phyloP scores from a whole-genome alignment of 176 grass and related monocot species.

The Bonia amplexicaulis region DNA sequence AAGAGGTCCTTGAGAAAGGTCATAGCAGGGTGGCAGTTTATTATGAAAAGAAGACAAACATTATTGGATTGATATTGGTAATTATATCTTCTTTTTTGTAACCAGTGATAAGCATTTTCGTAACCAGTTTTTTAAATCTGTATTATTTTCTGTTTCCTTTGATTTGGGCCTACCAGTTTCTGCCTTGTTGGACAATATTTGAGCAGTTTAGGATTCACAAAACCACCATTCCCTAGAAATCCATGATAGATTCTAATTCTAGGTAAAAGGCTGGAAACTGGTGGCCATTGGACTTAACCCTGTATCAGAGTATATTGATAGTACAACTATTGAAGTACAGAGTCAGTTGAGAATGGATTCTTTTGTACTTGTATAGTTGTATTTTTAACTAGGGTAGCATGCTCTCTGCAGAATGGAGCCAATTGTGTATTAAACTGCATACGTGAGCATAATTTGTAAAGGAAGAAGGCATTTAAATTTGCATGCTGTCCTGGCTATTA shows the following conservation, averaged over 20 bases:
- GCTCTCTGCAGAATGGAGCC: not conserved
- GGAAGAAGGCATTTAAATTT: not conserved
- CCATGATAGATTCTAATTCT: not conserved
- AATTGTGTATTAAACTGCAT: not conserved
- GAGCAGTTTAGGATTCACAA: not conserved
- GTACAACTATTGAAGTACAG: not conserved
- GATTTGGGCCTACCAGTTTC: not conserved
- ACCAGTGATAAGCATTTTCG: not conserved
- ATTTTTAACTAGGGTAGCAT: not conserved
- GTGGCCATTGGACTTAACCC: not conserved
- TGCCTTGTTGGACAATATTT: not conserved
- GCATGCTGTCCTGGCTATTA: not conserved
- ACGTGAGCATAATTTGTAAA: not conserved
- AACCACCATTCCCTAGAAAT: not conserved
- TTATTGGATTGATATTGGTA: conserved; percentile 95
- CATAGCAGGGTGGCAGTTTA: conserved; percentile 93
- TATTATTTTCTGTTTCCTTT: not conserved
- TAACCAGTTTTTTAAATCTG: not conserved
- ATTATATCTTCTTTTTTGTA: conserved; percentile 10
- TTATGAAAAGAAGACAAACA: conserved; percentile 78
- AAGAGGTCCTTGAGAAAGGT: conserved; percentile 73
- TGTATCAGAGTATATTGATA: not conserved
- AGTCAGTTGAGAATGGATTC: not conserved
- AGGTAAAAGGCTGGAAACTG: not conserved
- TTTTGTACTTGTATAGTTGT: not conserved